A percentile compares a stretch with the other conserved stretches of the same genome.
These are phyloP conservation scores for Mariannaea elegans DNA, from an alignment of 2,329 filamentous ascomycete genomes.

Conservation along the genomic window DNA sequence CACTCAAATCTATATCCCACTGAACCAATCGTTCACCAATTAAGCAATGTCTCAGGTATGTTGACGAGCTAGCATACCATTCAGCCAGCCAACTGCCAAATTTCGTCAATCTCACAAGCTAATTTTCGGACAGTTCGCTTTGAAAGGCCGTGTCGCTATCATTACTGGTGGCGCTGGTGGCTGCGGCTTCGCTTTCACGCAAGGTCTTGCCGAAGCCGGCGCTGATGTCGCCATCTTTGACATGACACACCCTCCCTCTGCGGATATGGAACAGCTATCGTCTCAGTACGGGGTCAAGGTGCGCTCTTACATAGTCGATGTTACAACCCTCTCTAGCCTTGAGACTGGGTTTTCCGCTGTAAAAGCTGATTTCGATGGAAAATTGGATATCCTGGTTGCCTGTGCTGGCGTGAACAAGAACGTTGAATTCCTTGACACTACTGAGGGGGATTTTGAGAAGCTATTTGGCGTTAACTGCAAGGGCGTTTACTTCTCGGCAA, in stretches of 20 bases:
- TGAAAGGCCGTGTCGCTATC: constrained; percentile 55
- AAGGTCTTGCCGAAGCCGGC: constrained; percentile 66
- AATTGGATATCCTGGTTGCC: constrained; percentile 65
- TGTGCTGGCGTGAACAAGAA: constrained; percentile 66
- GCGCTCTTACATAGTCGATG: constrained; percentile 61
- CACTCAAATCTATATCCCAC: background rate
- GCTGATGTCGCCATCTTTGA: constrained; percentile 67
- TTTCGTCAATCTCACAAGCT: too few relatives aligned
- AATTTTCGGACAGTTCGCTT: constrained; percentile 50
- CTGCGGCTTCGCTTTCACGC: constrained; percentile 68
- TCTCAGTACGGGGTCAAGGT: constrained; percentile 52
- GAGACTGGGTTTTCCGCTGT: constrained; percentile 59
- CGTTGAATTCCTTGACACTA: constrained; percentile 68
- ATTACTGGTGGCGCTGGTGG: constrained; percentile 65
- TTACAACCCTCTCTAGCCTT: constrained; percentile 56
- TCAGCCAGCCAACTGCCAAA: too few relatives aligned
- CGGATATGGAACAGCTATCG: constrained; percentile 54
- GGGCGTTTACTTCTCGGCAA: constrained; percentile 67
- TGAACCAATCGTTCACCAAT: background rate
- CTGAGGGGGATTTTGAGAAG: constrained; percentile 69
- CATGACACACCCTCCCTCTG: constrained; percentile 59
- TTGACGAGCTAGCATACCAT: background rate
- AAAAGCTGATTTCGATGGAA: constrained; percentile 55
- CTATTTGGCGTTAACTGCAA: constrained; percentile 73
- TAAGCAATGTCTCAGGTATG: constrained; percentile 4